Percentiles rank a stretch among this genome's conserved stretches.
phyloP scores from a whole-genome alignment of 1,284 basidiomycete species.

The Cystobasidium pallidum region DNA sequence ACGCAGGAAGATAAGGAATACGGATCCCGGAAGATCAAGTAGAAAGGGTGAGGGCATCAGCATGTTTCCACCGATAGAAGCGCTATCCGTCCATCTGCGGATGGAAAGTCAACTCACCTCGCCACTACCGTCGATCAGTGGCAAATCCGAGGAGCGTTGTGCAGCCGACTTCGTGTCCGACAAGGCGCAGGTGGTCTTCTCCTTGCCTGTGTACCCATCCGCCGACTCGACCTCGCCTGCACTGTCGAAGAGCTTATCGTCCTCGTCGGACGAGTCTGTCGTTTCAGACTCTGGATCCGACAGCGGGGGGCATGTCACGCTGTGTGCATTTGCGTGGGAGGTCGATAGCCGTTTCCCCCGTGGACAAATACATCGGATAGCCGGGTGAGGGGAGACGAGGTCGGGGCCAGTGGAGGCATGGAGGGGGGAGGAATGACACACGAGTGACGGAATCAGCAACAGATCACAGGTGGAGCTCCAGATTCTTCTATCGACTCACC shows the following conservation, averaged over 20 bases:
- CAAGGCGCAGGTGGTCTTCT: too few species aligned
- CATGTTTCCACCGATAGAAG: too few species aligned
- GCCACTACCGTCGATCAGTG: not conserved
- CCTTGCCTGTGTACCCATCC: too few species aligned
- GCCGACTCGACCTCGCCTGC: not conserved
- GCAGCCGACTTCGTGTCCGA: not conserved
- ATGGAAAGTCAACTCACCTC: not conserved
- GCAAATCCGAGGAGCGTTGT: not conserved
- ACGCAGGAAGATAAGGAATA: not conserved
- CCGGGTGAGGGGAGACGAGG: not conserved
- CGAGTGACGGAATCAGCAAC: not conserved
- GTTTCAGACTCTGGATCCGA: not conserved
- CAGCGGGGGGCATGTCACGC: not conserved
- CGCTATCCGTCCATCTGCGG: too few species aligned
- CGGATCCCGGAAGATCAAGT: not conserved
- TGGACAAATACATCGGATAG: not conserved
- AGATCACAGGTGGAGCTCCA: not conserved
- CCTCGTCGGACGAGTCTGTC: not conserved
- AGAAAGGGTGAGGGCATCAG: too few species aligned
- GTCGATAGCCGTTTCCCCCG: not conserved
- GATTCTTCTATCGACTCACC: constrained; percentile 6
- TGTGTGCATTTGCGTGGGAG: not conserved
- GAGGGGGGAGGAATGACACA: not conserved
- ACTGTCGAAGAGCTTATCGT: not conserved
- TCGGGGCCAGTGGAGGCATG: not conserved